These are phyloP conservation scores for Mortierella sp. DNA, from an alignment of 371 early-diverging fungal genomes.

Conservation along the genomic window DNA sequence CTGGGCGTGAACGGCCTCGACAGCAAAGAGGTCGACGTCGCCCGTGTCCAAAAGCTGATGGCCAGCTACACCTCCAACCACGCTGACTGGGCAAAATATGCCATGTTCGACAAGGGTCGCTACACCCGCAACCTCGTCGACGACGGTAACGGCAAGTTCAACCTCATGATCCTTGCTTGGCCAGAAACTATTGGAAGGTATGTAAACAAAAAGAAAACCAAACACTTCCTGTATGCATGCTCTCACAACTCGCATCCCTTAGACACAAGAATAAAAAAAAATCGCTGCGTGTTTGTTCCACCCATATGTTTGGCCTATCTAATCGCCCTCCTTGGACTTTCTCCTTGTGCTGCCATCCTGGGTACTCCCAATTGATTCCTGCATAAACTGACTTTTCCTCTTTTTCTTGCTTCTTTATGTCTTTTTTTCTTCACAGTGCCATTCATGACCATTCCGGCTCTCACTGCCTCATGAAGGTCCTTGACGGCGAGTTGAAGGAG, in stretches of 20 bases:
- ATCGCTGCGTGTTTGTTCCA: slow-evolving; percentile 14
- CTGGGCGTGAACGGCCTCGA: slow-evolving; percentile 68
- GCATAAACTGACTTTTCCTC: slow-evolving; percentile 12
- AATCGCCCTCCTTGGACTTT: background rate
- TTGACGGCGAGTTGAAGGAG: slow-evolving; percentile 89
- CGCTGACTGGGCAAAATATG: slow-evolving; percentile 83
- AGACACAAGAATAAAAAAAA: background rate
- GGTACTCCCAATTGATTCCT: background rate
- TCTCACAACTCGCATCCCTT: background rate
- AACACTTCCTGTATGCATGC: too few species aligned
- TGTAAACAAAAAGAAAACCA: background rate
- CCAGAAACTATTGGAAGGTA: slow-evolving; percentile 82
- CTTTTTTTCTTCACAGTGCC: slow-evolving; percentile 66
- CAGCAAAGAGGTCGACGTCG: slow-evolving; percentile 72
- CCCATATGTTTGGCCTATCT: slow-evolving; percentile 15
- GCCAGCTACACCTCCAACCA: slow-evolving; percentile 71
- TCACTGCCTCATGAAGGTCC: slow-evolving; percentile 95
- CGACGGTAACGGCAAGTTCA: slow-evolving; percentile 94
- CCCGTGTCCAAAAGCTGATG: slow-evolving; percentile 74
- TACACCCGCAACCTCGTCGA: slow-evolving; percentile 93
- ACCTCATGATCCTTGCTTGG: slow-evolving; percentile 94
- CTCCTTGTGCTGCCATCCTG: background rate
- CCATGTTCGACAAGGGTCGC: slow-evolving; percentile 81
- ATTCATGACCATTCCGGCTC: slow-evolving; percentile 95
- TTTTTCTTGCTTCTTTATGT: background rate